Conservation (phyloP, 2,329 filamentous ascomycete species). For the Talaromyces sp. region DNA sequence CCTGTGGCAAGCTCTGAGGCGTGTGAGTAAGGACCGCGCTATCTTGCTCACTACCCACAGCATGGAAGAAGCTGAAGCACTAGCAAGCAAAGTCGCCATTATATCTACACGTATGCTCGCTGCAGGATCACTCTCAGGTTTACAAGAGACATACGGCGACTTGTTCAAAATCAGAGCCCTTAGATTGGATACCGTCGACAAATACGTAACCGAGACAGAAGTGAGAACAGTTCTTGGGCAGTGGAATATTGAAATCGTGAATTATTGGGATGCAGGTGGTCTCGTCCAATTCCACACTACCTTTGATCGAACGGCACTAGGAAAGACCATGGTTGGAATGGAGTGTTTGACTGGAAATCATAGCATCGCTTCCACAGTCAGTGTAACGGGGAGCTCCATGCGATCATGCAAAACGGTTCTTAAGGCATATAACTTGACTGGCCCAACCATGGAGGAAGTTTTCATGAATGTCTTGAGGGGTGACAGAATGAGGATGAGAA, state of each 20-base stretch:
- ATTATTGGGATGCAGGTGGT: constrained; percentile 5
- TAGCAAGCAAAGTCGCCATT: constrained; percentile 80
- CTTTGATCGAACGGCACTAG: background rate
- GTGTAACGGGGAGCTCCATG: background rate
- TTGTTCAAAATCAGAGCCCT: background rate
- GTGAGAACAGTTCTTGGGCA: background rate
- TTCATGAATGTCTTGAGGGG: constrained; percentile 9
- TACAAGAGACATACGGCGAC: background rate
- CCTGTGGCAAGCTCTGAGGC: constrained; percentile 83
- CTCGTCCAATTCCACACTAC: constrained; percentile 3
- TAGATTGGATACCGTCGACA: background rate
- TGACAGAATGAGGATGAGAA: too few species aligned
- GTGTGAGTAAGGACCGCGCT: constrained; percentile 71
- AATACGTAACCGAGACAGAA: background rate
- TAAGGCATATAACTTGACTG: constrained; percentile 3
- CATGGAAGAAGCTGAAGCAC: constrained; percentile 91
- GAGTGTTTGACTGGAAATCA: background rate
- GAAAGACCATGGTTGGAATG: constrained; percentile 1
- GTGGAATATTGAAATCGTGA: background rate
- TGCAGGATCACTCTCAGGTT: constrained; percentile 56
- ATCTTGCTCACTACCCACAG: constrained; percentile 87
- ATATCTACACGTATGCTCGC: constrained; percentile 83
- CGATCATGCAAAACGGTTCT: background rate
- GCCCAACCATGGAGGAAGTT: constrained; percentile 8
- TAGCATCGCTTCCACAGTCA: background rate